Evolutionary conservation across 805 yeast species (phyloP), one percentile per base, ranked within the genome.

Genomic region (Ogataea populi-albae): DNA sequence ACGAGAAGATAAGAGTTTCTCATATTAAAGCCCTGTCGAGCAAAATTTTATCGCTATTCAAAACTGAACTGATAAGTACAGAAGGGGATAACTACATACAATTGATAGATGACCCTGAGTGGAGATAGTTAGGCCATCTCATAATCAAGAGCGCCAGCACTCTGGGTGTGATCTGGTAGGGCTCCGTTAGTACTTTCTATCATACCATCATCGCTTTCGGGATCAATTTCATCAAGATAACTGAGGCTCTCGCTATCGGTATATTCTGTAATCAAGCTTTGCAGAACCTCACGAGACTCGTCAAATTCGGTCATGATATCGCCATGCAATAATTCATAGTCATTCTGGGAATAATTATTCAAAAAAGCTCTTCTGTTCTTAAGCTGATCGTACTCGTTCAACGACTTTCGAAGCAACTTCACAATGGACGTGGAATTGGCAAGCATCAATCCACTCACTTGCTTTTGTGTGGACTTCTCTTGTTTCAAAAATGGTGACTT

Each of bases 361-460:
- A 91, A 62, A 54, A 89, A 93, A 0, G 98, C 98, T 30, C 79
- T 78, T 40, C 94, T 72, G 30, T 76, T 75, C 50, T 84, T 84
- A 36, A 93, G 71, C 31, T 79, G 73, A 49, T 91, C 96, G 58
- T 81, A 93, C 49, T 88, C 91, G 32, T 68, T 71, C 21, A 88
- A 68, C 0, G 84, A 78, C 43, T 80, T 77, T 21, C 73, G 70
- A 40, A 93, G 70, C 12, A 87, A 64, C 10, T 78, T 71, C 3
- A 79, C 71, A 8, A 91, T 77, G 2, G 88, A 77, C 0, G 97
- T 81, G 34, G 85, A 78, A 59, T 93, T 93, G 4, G 94, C 75
- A 17, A 93, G 65, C 79, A 83, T 86, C 45, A 88, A 67, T 1
- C 98, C 98, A 47, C 80, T 81, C 4, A 86, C 77, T 9, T 69